Percentiles rank a stretch among this genome's conserved stretches.
These are phyloP conservation scores for Amanita molliuscula DNA, from an alignment of 768 basidiomycete species.

Conservation along the genomic window DNA sequence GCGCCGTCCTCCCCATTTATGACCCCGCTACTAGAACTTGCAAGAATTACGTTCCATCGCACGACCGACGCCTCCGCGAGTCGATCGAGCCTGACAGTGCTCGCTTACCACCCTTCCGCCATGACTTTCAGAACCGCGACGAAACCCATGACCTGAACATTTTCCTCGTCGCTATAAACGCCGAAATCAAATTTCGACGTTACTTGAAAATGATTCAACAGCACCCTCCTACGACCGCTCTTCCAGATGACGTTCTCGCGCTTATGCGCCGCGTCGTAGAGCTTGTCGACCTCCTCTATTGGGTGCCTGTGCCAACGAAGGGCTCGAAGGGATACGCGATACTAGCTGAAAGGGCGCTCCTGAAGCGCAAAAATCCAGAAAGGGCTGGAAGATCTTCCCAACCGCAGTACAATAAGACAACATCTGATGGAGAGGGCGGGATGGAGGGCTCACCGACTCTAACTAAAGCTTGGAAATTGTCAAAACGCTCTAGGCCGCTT, in stretches of 20 bases:
- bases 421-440: constrained; percentile 5
- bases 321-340: constrained; percentile 6
- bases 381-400: constrained; percentile 4
- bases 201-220: constrained; percentile 11
- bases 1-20: constrained; percentile 9
- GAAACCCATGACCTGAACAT: constrained; percentile 8
- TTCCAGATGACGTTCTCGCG: constrained; percentile 12
- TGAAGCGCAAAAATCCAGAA: constrained; percentile 7
- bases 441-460: not conserved
- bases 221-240: constrained; percentile 7
- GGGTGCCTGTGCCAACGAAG: constrained; percentile 11
- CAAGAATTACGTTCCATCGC: constrained; percentile 9
- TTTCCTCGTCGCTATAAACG: constrained; percentile 14
- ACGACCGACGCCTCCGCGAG: constrained; percentile 10
- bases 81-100: constrained; percentile 9
- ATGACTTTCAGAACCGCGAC: not conserved
- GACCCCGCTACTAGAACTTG: constrained; percentile 6
- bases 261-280: constrained; percentile 12
- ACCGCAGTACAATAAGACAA: constrained; percentile 6
- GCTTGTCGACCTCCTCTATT: constrained; percentile 14
- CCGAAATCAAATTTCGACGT: constrained; percentile 16
- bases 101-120: constrained; percentile 12
- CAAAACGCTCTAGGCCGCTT: constrained; percentile 7
- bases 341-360: constrained; percentile 1
- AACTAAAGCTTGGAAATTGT: not conserved